phyloP scores from a whole-genome alignment of 306 rosid genomes.

The Styphnolobium japonicum region DNA sequence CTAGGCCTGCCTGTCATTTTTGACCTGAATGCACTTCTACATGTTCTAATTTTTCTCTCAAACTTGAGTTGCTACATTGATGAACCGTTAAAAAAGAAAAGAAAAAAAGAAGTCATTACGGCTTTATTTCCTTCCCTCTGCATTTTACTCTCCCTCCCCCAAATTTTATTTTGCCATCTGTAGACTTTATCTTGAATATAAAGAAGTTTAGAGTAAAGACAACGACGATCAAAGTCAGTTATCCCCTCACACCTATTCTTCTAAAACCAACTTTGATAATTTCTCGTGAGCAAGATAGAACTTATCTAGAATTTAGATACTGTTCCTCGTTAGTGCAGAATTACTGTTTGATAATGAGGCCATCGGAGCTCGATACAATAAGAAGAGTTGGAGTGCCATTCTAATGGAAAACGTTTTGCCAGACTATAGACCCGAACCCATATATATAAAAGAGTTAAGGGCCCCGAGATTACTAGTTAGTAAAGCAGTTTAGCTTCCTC shows the following conservation, averaged over 20 bases:
- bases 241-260: background rate
- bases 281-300: background rate
- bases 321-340: background rate
- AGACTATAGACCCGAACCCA: background rate
- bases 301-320: background rate
- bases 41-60: background rate
- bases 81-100: background rate
- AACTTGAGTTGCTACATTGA: background rate
- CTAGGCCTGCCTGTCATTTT: conserved; percentile 19
- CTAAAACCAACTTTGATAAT: background rate
- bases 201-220: background rate
- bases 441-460: background rate
- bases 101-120: background rate
- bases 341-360: background rate
- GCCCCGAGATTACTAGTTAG: background rate
- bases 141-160: background rate
- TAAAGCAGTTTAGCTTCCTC: background rate
- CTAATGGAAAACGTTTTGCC: background rate
- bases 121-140: background rate
- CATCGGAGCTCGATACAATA: too few species aligned
- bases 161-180: background rate
- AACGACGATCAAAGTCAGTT: background rate
- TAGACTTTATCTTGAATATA: too few species aligned
- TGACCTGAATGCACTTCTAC: conserved; percentile 3
- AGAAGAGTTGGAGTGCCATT: too few species aligned